Evolutionary conservation across 1,284 basidiomycete species (phyloP), one percentile per base, ranked within the genome.

Genomic region (Boletus sp.): DNA sequence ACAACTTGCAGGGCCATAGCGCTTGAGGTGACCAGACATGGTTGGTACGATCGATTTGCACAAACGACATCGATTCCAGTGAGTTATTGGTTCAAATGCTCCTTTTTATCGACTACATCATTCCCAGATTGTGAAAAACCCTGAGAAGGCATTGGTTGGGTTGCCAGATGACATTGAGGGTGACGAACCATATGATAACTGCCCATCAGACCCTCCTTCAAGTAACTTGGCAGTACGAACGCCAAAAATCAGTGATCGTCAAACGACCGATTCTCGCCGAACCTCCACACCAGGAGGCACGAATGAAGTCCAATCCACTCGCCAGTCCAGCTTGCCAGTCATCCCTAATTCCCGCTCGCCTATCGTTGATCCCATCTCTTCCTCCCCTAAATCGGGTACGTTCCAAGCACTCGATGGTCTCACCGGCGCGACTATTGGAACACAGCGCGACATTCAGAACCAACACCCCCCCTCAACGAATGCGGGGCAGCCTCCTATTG

Each of bases 11-110:
- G 62, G 39, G 72, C 78, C 8, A 46, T 70, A n/a, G 71, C 72
- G 47, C 48, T 53, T 13, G 52, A 58, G 16, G 62, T 59, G 36
- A 65, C 69, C 20, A 61, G 56, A 34, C 57, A 61, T 41, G 80
- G 80, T n/a, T 81, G 76, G 76, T 81, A 81, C 51, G 79, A 81
- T 54, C 57, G 55, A 46, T 54, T 57, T 37, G 47, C 48, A 41
- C 60, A 59, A 41, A 37, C 50, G 5, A 44, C 43, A 10, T 39
- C 39, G n/a, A 50, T 58, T 36, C 66, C 66, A 6, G 64, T 66
- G 33, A 50, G 61, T 57, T 3, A 20, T 37, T 39, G 16, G n/a
- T 16, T 23, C 0, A 2, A 29, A 12, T 37, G 4, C n/a, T 17
- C 12, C 23, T 9, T 25, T 37, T 12, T 38, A 8, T 41, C 17